A percentile compares a stretch with the other conserved stretches of the same genome.
These are phyloP conservation scores for Biscogniauxia marginata DNA, from an alignment of 2,329 filamentous ascomycete genomes.

Conservation along the genomic window DNA sequence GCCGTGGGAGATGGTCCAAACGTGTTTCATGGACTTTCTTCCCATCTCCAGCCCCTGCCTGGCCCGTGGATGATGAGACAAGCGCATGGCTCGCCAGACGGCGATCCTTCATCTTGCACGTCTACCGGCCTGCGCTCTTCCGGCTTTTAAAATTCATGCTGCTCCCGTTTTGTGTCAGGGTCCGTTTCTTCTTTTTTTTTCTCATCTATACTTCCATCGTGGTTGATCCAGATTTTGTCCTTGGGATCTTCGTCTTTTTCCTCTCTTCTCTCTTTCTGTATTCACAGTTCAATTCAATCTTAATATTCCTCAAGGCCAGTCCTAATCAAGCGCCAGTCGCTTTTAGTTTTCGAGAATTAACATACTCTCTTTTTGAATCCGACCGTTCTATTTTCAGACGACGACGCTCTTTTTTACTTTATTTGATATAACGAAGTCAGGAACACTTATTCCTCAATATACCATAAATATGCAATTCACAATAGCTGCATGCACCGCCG, in stretches of 20 bases:
- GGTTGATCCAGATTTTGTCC: constrained; percentile 24
- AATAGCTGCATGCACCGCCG: constrained; percentile 41
- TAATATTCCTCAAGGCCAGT: constrained; percentile 44
- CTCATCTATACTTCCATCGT: constrained; percentile 24
- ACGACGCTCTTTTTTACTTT: constrained; percentile 14
- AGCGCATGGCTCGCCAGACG: constrained; percentile 32
- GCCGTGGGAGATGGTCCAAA: constrained; percentile 27
- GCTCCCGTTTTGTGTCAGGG: constrained; percentile 28
- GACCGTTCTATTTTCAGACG: constrained; percentile 24
- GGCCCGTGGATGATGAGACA: constrained; percentile 25
- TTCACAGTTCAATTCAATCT: constrained; percentile 21
- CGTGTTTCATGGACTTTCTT: constrained; percentile 31
- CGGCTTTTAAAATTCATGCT: constrained; percentile 44
- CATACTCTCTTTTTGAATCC: constrained; percentile 28
- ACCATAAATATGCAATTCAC: constrained; percentile 52
- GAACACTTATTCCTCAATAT: constrained; percentile 10
- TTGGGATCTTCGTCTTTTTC: constrained; percentile 28
- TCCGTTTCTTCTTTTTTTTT: constrained; percentile 29
- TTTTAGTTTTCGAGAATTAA: constrained; percentile 22
- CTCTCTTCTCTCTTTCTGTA: constrained; percentile 8
- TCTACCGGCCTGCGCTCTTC: constrained; percentile 14
- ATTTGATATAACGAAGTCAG: constrained; percentile 11
- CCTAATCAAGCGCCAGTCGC: constrained; percentile 51
- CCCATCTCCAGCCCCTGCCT: constrained; percentile 22
- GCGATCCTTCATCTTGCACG: constrained; percentile 37